Percentiles rank a stretch among this genome's conserved stretches.
Evolutionary conservation across 2,329 filamentous ascomycete species (phyloP).

Genomic region (Curvularia sp.): DNA sequence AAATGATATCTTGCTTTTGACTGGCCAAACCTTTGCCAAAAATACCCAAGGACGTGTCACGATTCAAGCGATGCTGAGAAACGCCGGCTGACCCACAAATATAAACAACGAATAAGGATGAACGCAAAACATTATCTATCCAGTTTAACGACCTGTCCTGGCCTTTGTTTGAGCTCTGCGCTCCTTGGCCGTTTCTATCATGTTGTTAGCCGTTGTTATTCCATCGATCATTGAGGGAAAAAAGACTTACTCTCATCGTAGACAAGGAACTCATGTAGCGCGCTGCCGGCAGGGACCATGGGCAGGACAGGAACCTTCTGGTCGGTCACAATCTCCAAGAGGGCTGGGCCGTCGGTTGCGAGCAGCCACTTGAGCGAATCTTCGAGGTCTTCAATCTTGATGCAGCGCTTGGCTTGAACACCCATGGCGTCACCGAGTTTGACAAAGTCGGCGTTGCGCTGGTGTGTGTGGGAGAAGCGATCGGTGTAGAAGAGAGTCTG

Average conservation of each 20-base stretch:
- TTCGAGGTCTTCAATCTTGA: conserved; percentile 77
- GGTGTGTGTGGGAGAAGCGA: conserved; percentile 89
- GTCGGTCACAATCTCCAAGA: conserved; percentile 91
- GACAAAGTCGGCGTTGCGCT: conserved; percentile 94
- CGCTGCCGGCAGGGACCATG: conserved; percentile 91
- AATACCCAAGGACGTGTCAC: neutral
- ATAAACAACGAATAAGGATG: conserved; percentile 29
- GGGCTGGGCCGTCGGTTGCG: conserved; percentile 81
- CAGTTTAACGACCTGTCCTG: conserved; percentile 36
- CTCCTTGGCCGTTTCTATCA: conserved; percentile 33
- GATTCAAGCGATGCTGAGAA: conserved; percentile 11
- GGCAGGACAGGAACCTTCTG: conserved; percentile 91
- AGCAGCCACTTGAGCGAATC: conserved; percentile 88
- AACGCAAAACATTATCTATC: conserved; percentile 12
- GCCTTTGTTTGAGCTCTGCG: conserved; percentile 43
- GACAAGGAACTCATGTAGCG: conserved; percentile 89
- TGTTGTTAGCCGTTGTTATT: conserved; percentile 13
- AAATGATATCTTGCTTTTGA: conserved; percentile 19
- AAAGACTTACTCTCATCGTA: conserved; percentile 75
- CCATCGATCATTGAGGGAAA: too few relatives aligned
- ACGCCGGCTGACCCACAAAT: conserved; percentile 31
- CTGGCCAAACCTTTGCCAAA: conserved; percentile 5
- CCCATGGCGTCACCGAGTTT: conserved; percentile 93
- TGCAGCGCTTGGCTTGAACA: conserved; percentile 74
- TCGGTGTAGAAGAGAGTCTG: conserved; percentile 98